Evolutionary conservation across 257 asterid species (phyloP).

Genomic region (Lycium barbarum): DNA sequence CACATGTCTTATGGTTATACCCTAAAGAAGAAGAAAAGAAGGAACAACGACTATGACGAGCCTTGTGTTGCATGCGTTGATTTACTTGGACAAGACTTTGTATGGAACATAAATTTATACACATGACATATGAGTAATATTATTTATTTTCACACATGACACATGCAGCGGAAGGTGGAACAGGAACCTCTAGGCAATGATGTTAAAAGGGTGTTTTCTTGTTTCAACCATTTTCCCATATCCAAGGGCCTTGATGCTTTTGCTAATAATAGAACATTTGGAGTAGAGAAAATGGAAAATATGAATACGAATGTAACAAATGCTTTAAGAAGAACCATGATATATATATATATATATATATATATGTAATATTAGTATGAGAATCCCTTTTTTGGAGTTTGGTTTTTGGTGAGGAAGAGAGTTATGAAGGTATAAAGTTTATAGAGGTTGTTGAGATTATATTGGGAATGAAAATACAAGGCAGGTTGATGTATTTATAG

Average conservation of each 20-base stretch:
- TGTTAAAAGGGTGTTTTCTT: not conserved
- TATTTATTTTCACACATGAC: not conserved
- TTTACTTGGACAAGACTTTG: not conserved
- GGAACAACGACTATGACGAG: not conserved
- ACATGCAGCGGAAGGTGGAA: slow-evolving; percentile 28
- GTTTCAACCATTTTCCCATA: slow-evolving; percentile 27
- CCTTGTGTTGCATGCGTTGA: slow-evolving; percentile 13
- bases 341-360: not conserved
- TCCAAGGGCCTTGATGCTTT: slow-evolving; percentile 28
- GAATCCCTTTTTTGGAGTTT: not conserved
- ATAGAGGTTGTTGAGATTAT: slow-evolving; percentile 16
- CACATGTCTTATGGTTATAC: not conserved
- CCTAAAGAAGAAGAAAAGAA: not conserved
- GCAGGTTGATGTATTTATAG: slow-evolving; percentile 8
- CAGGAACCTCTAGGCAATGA: slow-evolving; percentile 27
- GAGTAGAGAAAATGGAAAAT: slow-evolving; percentile 8
- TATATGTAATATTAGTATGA: not conserved
- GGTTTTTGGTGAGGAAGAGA: not conserved
- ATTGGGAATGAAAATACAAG: slow-evolving; percentile 23
- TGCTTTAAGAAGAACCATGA: slow-evolving; percentile 16
- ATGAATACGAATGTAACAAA: slow-evolving; percentile 24
- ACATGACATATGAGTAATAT: not conserved
- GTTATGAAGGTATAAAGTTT: not conserved
- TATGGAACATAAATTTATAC: not conserved
- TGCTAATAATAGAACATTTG: slow-evolving; percentile 17